These are phyloP conservation scores for Hemerocallis citrina DNA, from an alignment of 106 monocot genomes.

Conservation along the genomic window DNA sequence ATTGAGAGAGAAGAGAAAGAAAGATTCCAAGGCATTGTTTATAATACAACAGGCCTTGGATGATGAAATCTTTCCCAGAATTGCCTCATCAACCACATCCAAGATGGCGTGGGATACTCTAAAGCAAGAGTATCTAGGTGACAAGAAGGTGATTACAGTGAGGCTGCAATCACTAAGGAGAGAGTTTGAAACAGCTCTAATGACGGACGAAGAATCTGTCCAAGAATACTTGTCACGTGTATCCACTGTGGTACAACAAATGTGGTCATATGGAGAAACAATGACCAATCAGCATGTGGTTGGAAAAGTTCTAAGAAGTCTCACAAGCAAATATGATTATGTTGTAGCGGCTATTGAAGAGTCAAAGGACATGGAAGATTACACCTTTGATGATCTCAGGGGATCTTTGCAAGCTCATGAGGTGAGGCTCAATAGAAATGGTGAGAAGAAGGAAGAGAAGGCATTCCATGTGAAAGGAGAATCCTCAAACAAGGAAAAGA, in stretches of 20 bases:
- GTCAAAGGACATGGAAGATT: too few species aligned
- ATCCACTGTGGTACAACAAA: neutral
- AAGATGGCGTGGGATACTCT: constrained; percentile 4
- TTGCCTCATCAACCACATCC: neutral
- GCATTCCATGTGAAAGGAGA: neutral
- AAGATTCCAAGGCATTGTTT: too few species aligned
- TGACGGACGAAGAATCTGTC: neutral
- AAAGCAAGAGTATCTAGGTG: neutral
- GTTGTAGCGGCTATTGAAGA: too few species aligned
- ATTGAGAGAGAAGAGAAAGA: too few species aligned
- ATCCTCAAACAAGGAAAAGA: too few species aligned
- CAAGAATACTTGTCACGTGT: neutral
- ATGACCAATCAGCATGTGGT: neutral
- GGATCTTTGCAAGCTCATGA: too few species aligned
- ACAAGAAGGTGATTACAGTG: constrained; percentile 3
- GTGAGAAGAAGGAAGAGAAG: too few species aligned
- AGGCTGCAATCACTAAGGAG: neutral
- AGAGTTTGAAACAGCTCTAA: neutral
- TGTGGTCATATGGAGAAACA: constrained; percentile 1
- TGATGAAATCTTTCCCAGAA: neutral
- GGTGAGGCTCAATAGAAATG: neutral
- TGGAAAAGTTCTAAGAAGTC: too few species aligned
- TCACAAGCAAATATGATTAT: too few species aligned
- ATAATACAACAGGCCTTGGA: too few species aligned
- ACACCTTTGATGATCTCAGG: too few species aligned